A percentile compares a stretch with the other conserved stretches of the same genome.
These are phyloP conservation scores for Erodium trifolium DNA, from an alignment of 441 rosid genomes.

Conservation along the genomic window DNA sequence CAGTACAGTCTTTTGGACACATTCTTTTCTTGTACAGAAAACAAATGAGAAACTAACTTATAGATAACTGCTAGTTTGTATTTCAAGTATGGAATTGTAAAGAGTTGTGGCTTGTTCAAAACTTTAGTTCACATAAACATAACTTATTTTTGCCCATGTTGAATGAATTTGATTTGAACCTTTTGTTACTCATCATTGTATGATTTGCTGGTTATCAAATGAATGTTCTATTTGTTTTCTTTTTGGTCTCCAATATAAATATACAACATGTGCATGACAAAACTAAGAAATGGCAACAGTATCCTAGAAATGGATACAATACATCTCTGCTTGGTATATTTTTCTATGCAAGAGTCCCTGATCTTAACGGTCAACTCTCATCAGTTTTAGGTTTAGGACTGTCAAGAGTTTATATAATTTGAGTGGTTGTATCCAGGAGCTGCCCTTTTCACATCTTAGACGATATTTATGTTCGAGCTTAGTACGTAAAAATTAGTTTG, in stretches of 20 bases:
- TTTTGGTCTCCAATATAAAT: background rate
- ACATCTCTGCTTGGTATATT: background rate
- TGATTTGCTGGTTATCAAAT: background rate
- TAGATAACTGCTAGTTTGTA: background rate
- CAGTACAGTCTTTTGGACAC: background rate
- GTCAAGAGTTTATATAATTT: background rate
- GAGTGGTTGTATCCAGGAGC: background rate
- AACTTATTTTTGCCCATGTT: background rate
- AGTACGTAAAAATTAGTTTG: background rate
- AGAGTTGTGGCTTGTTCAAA: background rate
- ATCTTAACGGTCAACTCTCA: background rate
- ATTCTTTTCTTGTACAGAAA: background rate
- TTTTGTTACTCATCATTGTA: background rate
- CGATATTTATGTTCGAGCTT: background rate
- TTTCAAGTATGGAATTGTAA: background rate
- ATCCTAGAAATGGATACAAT: background rate
- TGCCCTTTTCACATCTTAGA: background rate
- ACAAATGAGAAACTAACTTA: background rate
- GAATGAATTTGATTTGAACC: background rate
- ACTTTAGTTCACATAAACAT: background rate
- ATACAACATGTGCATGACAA: background rate
- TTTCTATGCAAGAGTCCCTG: background rate
- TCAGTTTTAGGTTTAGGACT: background rate
- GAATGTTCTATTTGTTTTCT: background rate
- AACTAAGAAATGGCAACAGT: background rate